A percentile compares a stretch with the other conserved stretches of the same genome.
Conservation (phyloP, 2,329 filamentous ascomycete species). For the Clarireedia paspali region DNA sequence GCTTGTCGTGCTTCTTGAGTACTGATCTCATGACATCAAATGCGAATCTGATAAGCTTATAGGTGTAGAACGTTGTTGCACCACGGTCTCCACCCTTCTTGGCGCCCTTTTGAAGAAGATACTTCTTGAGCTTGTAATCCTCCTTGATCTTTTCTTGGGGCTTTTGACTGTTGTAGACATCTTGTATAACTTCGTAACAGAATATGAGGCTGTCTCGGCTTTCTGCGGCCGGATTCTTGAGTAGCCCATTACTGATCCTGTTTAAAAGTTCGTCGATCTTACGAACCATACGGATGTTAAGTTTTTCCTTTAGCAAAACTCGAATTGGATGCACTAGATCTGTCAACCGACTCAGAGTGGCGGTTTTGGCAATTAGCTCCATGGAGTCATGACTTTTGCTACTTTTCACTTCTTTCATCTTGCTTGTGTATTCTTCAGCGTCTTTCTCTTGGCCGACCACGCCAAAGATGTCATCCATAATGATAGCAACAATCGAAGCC, state of each 20-base stretch:
- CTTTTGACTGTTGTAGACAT: constrained; percentile 63
- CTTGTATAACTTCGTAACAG: constrained; percentile 88
- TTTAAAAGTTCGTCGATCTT: constrained; percentile 87
- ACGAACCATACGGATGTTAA: constrained; percentile 73
- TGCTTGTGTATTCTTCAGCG: constrained; percentile 86
- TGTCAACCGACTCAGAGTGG: constrained; percentile 66
- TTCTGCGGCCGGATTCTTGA: constrained; percentile 72
- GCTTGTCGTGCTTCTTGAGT: constrained; percentile 75
- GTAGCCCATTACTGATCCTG: constrained; percentile 73
- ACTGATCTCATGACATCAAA: constrained; percentile 79
- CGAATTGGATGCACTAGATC: constrained; percentile 73
- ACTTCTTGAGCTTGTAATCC: constrained; percentile 59
- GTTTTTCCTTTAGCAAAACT: constrained; percentile 70
- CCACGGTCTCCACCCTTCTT: constrained; percentile 67
- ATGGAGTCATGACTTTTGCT: constrained; percentile 98
- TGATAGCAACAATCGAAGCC: constrained; percentile 65
- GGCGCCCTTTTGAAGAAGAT: constrained; percentile 71
- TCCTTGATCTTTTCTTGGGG: constrained; percentile 44
- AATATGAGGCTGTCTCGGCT: constrained; percentile 83
- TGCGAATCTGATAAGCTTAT: constrained; percentile 83
- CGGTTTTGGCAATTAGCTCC: constrained; percentile 80
- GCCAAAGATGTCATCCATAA: constrained; percentile 98
- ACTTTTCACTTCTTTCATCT: constrained; percentile 96
- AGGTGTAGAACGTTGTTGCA: constrained; percentile 68
- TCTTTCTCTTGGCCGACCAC: constrained; percentile 92